Base-by-base conservation (phyloP, 1,139 yeast species). In the Diutina catenulata region DNA sequence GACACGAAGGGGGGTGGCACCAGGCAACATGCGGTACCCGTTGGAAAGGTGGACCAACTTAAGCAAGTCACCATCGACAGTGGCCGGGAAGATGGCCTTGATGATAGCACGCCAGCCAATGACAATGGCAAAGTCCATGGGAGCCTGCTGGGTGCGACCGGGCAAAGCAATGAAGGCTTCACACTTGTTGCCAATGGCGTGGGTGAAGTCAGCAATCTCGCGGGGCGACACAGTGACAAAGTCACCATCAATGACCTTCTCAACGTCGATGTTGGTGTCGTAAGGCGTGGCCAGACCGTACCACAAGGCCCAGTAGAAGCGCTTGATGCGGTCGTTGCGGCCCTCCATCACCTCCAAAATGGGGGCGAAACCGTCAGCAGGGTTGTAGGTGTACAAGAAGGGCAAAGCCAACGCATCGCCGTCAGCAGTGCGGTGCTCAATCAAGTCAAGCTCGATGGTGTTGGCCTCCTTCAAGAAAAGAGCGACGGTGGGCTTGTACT, bases 91-190 rank as follows among this genome's bases (percentile, higher is more conserved):
- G 50, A 91, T 84, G 19, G 97, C 91, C 67, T 82, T 86, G 67
- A 91, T 88, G 55, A 93, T 88, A 38, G 96, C 94, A 66, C 81
- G 82, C 99, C 99, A 91, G 37, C 98, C 98, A 52, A 88, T 76
- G 43, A 93, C 97, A 60, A 91, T 91, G 39, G 98, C 97, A 56
- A 88, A 93, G 68, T 91, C 99, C 97, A 91, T 91, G 53, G 99
- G 99, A 39, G 98, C 98, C 51, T 77, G 71, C 43, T 87, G 78
- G 38, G 70, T 72, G 62, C 83, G 81, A 49, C 94, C 94, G 39
- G 84, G 76, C 68, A 95, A 79, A 45, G 80, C 73, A 45, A 88
- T 95, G 51, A 87, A 91, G 42, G 94, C 95, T 63, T 88, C 97
- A 61, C 95, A 87, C 49, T 82, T 82, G 74, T 91, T 91, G 52